Evolutionary conservation across 2,329 filamentous ascomycete species (phyloP), one percentile per base, ranked within the genome.

Genomic region (Alternaria sp.): DNA sequence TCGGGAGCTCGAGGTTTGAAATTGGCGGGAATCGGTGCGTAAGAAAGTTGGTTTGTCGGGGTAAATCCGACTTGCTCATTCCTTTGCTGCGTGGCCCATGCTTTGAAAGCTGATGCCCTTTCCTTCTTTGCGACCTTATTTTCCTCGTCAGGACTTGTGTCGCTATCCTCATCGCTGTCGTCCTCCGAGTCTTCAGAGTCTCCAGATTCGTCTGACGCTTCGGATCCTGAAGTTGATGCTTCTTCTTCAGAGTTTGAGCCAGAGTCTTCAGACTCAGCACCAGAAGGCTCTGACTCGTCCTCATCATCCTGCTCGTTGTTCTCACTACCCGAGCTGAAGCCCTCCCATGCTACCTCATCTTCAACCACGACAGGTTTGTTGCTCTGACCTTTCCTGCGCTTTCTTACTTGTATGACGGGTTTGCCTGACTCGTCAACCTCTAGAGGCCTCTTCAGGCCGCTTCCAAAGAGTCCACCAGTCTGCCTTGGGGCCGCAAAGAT

Each of bases 61-160:
- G 81, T 83, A 69, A 89, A 89, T 6, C 93, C 94, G 32, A 96
- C 83, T 5, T 92, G 90, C 70, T 94, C 87, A 71, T 97, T 97
- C 59, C 94, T 87, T 78, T 95, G 91, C 70, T 92, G 88, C 30
- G 90, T 89, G 20, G 95, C 95, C 95, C 95, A 99, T 3, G 90
- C 86, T 78, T 98, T 98, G 84, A 99, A 99, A 0, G 92, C 93
- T 2, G 88, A 90, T 43, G 84, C 79, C 22, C 83, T 78, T 58
- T 80, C 80, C 64, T 80, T 82, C 51, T 78, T 78, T 30, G 72
- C 74, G 14, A 74, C 74, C 52, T 81, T 80, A 3, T 67, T 68
- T 6, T 80, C 77, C 9, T 79, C 73, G 9, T 80, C 78, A 28
- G 56, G 56, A 51, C 74, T 76, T 50, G 62, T 70, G 5, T 72